Conservation (phyloP, 208 protist genomes). For the Endotrypanum monterogeii region DNA sequence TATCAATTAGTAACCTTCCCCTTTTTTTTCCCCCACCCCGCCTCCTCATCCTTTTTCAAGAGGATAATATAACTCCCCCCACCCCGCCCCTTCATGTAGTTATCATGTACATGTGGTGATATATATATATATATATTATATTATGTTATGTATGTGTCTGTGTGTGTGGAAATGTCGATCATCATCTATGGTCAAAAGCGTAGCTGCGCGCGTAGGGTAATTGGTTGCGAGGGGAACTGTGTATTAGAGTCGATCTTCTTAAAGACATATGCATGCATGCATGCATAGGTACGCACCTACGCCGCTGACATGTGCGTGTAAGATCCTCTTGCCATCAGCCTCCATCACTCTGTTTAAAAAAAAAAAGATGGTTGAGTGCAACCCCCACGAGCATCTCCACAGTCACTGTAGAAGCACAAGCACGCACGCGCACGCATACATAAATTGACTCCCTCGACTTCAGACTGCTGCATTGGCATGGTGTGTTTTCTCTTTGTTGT, state of each 20-base stretch:
- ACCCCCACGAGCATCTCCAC: background rate
- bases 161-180: background rate
- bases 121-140: background rate
- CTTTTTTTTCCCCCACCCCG: conserved; percentile 5
- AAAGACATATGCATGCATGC: background rate
- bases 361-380: background rate
- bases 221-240: background rate
- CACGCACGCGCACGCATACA: background rate
- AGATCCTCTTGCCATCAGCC: background rate
- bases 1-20: too few species aligned
- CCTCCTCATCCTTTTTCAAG: background rate
- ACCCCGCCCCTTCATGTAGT: too few species aligned
- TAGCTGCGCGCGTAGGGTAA: background rate
- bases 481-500: background rate
- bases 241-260: too few species aligned
- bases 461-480: background rate
- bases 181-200: background rate
- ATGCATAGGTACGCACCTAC: background rate
- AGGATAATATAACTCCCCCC: background rate
- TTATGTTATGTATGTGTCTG: background rate
- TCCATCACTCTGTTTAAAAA: background rate
- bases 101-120: too few species aligned
- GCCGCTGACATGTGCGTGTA: too few species aligned
- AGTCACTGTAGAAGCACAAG: background rate
- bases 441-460: background rate